Conservation (phyloP, 805 yeast genomes). For the Jamesozyma piceae region DNA sequence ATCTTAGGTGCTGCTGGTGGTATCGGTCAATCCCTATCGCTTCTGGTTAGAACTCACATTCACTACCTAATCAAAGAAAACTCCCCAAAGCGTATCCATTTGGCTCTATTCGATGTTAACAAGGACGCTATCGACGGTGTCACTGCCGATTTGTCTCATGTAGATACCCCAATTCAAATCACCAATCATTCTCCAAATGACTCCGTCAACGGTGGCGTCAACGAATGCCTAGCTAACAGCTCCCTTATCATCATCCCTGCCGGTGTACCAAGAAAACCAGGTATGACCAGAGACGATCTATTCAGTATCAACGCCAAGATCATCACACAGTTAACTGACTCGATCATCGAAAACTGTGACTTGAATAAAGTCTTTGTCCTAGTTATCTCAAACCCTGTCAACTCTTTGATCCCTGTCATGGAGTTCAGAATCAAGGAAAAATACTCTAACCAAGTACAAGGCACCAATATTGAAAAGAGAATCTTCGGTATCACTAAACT, state of each 20-base stretch:
- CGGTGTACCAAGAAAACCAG: slow-evolving; percentile 89
- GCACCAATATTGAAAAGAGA: slow-evolving; percentile 59
- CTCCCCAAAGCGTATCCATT: slow-evolving; percentile 23
- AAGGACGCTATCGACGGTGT: slow-evolving; percentile 59
- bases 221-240: slow-evolving; percentile 21
- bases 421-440: slow-evolving; percentile 61
- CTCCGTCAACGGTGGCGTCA: neutral
- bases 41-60: slow-evolving; percentile 53
- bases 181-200: slow-evolving; percentile 46
- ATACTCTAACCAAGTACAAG: slow-evolving; percentile 26
- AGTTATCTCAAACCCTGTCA: slow-evolving; percentile 88
- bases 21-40: slow-evolving; percentile 85
- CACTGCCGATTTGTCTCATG: slow-evolving; percentile 80
- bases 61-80: slow-evolving; percentile 15
- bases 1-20: slow-evolving; percentile 93
- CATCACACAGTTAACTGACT: slow-evolving; percentile 62
- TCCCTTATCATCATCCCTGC: slow-evolving; percentile 48
- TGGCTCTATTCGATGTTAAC: slow-evolving; percentile 79
- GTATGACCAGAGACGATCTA: slow-evolving; percentile 87
- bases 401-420: slow-evolving; percentile 85
- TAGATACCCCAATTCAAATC: slow-evolving; percentile 57
- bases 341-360: slow-evolving; percentile 54
- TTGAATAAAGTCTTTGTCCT: slow-evolving; percentile 64
- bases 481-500: slow-evolving; percentile 84
- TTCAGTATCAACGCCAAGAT: slow-evolving; percentile 79